Conservation (phyloP, 352 stramenopile species). For the Phytophthora meadii region DNA sequence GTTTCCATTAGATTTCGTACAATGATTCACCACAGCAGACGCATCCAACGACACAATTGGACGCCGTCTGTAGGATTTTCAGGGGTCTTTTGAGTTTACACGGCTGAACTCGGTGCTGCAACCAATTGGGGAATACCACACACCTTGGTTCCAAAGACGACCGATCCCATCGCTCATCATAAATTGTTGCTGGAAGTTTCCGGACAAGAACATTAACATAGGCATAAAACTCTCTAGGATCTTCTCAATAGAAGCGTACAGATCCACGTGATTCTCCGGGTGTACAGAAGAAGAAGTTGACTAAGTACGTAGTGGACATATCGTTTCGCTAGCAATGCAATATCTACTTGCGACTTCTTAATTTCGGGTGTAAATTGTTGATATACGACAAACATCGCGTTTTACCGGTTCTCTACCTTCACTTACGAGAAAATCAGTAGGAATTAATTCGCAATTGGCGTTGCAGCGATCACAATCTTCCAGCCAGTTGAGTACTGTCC, state of each 20-base stretch:
- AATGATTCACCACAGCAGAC: too few species aligned
- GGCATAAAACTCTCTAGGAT: slow-evolving; percentile 49
- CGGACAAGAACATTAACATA: slow-evolving; percentile 17
- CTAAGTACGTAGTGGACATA: too few species aligned
- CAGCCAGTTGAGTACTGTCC: too few species aligned
- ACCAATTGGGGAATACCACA: slow-evolving; percentile 49
- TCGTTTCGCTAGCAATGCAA: too few species aligned
- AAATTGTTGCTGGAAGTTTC: not conserved
- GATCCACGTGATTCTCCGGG: not conserved
- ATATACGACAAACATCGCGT: slow-evolving; percentile 52
- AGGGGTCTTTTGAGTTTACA: slow-evolving; percentile 49
- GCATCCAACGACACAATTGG: too few species aligned
- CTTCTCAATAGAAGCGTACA: slow-evolving; percentile 42
- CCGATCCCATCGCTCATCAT: too few species aligned
- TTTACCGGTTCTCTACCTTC: slow-evolving; percentile 8
- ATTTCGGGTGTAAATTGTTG: slow-evolving; percentile 57
- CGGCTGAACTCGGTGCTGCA: slow-evolving; percentile 56
- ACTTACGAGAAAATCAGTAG: slow-evolving; percentile 39
- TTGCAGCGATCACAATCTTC: not conserved
- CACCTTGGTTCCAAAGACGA: slow-evolving; percentile 36
- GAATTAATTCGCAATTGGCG: slow-evolving; percentile 52
- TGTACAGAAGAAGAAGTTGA: too few species aligned
- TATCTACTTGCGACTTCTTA: too few species aligned
- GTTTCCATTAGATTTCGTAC: too few species aligned
- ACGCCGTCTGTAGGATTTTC: too few species aligned